Base-by-base conservation (phyloP, 371 early-diverging fungal genomes). In the Apophysomyces variabilis region DNA sequence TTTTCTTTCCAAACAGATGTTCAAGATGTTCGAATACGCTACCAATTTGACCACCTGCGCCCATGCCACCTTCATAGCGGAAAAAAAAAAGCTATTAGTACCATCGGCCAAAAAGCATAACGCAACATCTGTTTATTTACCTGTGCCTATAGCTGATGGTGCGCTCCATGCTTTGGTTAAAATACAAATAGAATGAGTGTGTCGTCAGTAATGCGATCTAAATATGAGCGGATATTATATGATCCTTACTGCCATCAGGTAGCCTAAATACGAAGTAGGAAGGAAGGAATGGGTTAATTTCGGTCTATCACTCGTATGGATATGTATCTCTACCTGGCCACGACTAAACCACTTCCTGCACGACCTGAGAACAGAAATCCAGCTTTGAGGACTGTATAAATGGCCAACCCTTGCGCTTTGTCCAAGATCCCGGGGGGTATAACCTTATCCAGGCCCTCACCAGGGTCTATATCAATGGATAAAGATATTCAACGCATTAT, bases 331-430 rank as follows among this genome's bases (percentile, higher is more conserved):
- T 83, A 85, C 78, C 86, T 81, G 37, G 96, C 96, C 9, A 97
- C 89, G 8, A 96, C 96, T 21, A 50, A 50, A 50, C 98, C 98
- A 14, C 95, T 85, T 16, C 98, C 98, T n/a, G 87, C 87, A 56
- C 96, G 81, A 32, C 96, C 97, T 2, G 95, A 92, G 85, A 94
- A 96, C 36, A 95, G 74, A 66, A 96, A 95, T 0, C 96, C 97
- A 32, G 93, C 95, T 74, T 97, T 98, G 67, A 97, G 68, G 8
- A 98, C 96, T 0, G 93, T 90, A 66, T 95, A 82, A 26, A 98
- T 92, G 61, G 97, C 98, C 35, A 98, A 84, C 7, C 97, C 98
- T 68, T 93, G 92, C 36, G 96, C 96, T 47, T 83, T 85, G 47
- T 84, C 83, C 32, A 94, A 75, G 61, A 93, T 91, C 39, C 82